Percentiles rank a stretch among this genome's conserved stretches.
Evolutionary conservation across 1,139 yeast genomes (phyloP).

Genomic region (Yamadazyma jaroonii): DNA sequence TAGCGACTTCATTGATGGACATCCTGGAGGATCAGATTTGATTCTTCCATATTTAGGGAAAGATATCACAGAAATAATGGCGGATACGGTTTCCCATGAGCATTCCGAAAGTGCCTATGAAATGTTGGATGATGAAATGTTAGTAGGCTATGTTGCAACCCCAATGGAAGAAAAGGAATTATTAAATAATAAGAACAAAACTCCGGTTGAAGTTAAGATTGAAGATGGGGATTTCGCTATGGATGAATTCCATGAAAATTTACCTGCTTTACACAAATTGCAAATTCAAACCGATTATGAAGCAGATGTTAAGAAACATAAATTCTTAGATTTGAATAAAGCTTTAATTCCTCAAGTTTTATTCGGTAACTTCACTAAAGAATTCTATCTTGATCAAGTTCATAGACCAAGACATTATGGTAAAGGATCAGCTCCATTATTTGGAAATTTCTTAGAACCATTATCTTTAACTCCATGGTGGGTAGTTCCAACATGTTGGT

Average conservation of each 20-base stretch:
- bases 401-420: constrained; percentile 91
- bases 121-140: constrained; percentile 73
- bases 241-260: constrained; percentile 53
- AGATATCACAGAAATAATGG: constrained; percentile 77
- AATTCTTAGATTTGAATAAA: constrained; percentile 79
- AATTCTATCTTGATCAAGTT: constrained; percentile 90
- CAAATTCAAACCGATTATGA: constrained; percentile 75
- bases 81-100: constrained; percentile 64
- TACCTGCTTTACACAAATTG: constrained; percentile 71
- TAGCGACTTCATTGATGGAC: constrained; percentile 72
- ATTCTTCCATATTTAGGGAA: constrained; percentile 77
- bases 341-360: constrained; percentile 82
- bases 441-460: constrained; percentile 49
- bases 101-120: constrained; percentile 90
- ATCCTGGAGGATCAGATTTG: constrained; percentile 83
- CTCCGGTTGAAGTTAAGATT: constrained; percentile 42
- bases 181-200: constrained; percentile 37
- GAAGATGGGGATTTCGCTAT: constrained; percentile 19
- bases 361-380: constrained; percentile 71
- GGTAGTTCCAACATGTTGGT: constrained; percentile 86
- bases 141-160: constrained; percentile 47
- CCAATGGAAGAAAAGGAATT: constrained; percentile 42
- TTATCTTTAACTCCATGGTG: constrained; percentile 51
- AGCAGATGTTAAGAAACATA: constrained; percentile 70
- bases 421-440: constrained; percentile 80